Base-by-base conservation (phyloP, 2,329 filamentous ascomycete genomes). In the Coniochaeta ligniaria region DNA sequence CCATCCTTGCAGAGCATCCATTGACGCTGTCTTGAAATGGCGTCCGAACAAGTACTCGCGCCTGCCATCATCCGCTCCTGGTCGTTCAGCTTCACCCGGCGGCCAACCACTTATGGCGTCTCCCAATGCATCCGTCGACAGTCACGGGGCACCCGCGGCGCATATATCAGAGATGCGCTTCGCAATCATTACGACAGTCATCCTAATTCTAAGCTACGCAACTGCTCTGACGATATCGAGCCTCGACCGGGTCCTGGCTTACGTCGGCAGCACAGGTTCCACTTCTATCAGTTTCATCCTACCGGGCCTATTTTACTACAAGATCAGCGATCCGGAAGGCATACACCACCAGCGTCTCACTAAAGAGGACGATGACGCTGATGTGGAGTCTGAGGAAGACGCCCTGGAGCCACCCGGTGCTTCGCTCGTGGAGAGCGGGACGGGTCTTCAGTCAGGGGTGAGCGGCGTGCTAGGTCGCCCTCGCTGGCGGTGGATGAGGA, bases 261-360 rank as follows among this genome's bases (percentile, higher is more conserved):
- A 97, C 67, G 95, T 99, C 12, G 95, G 95, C 41, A 92, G 89
- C 67, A 99, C 95, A 0, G 95, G 95, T 59, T 94, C 89, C 58
- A 99, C 95, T 0, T 92, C 91, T 63, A 99, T 99, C 68, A 96
- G 91, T 63, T 99, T 99, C 72, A 98, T 99, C 65, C 82, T 99
- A 0, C 95, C 95, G 0, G 95, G 95, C 0, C 76, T 99, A 4
- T 99, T 99, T 74, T 99, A 98, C 75, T 99, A 98, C 78, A 98
- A 98, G 75, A 98, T 99, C 62, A 96, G 92, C 14, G 87, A 91
- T 26, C 95, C 95, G 0, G 89, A 96, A 60, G 94, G 91, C 52
- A 83, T 88, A 31, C 86, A 94, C 64, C 92, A 97, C 68, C 94
- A 96, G 72, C 85, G 89, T 16, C 79, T 98, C 11, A 79, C 92